Base-by-base conservation (phyloP, 2,329 filamentous ascomycete species). In the Bipolaris oryzae region DNA sequence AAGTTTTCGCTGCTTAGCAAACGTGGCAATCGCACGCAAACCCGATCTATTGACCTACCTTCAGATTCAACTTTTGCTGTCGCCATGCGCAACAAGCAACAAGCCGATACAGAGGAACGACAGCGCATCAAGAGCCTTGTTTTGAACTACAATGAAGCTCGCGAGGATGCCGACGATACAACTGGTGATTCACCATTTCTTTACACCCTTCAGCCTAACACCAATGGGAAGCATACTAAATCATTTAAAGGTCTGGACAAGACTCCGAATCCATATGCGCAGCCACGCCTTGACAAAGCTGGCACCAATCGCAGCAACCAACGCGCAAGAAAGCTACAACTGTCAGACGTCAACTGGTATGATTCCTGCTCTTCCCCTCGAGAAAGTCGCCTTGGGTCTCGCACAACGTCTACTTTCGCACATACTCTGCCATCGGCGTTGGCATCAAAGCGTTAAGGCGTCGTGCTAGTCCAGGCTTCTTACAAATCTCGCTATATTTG, bases 261-360 rank as follows among this genome's bases (percentile, higher is more conserved):
- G 61, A 73, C 72, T 45, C 74, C 74, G 47, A 75, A 76, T 52
- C 75, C 77, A 4, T 79, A 81, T 61, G 74, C 76, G 37, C 77
- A 78, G 57, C 79, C 78, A 37, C 77, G 79, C 58, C 67, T 79
- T 50, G 84, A 87, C 67, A 87, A 85, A 70, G 80, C 83, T 41
- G 83, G 84, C 57, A 80, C 79, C 65, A 89, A 89, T 65, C 88
- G 90, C 53, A 86, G 85, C 71, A 88, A 89, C 57, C 92, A 96
- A 76, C 89, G 93, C 62, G 88, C 90, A 56, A 87, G 95, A 70
- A 96, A 96, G 78, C 82, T 99, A 58, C 94, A 98, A 75, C 85
- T 98, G 57, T 96, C 92, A 77, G 95, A 99, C 78, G 91, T 99
- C 76, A 94, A 99, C 77, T 99, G 95, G 95, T 97, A 94, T 81